A percentile compares a stretch with the other conserved stretches of the same genome.
These are phyloP conservation scores for Lantana camara DNA, from an alignment of 257 asterid species.

Conservation along the genomic window DNA sequence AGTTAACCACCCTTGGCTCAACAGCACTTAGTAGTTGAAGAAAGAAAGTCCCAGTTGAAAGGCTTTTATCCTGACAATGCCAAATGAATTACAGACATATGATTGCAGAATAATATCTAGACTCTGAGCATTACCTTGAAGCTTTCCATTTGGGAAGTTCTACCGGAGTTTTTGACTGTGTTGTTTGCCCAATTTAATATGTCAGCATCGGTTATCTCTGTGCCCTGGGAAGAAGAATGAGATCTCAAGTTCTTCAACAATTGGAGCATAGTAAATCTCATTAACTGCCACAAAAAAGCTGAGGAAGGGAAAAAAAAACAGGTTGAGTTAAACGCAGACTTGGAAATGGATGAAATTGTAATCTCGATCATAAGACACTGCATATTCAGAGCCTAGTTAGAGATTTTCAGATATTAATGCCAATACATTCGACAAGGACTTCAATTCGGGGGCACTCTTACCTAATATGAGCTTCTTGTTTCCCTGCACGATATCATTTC, in stretches of 20 bases:
- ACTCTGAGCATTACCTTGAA: slow-evolving; percentile 58
- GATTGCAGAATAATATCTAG: too few relatives aligned
- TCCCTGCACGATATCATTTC: slow-evolving; percentile 92
- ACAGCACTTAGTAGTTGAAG: slow-evolving; percentile 70
- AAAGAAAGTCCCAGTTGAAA: slow-evolving; percentile 67
- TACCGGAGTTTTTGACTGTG: slow-evolving; percentile 66
- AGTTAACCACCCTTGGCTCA: slow-evolving; percentile 78
- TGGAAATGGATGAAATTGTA: neutral
- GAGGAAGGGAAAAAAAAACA: slow-evolving; percentile 15
- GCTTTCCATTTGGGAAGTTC: slow-evolving; percentile 75
- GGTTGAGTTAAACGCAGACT: too few relatives aligned
- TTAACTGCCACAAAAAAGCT: slow-evolving; percentile 93
- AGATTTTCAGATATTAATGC: neutral
- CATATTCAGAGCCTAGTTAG: too few relatives aligned
- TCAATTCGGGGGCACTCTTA: slow-evolving; percentile 28
- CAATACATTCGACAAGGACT: neutral
- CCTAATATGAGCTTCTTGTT: slow-evolving; percentile 91
- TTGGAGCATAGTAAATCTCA: slow-evolving; percentile 94
- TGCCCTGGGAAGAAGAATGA: slow-evolving; percentile 60
- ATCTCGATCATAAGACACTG: too few relatives aligned
- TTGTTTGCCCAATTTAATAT: slow-evolving; percentile 72
- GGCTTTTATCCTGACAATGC: slow-evolving; percentile 54
- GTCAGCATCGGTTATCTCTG: slow-evolving; percentile 69
- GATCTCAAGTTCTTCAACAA: slow-evolving; percentile 70
- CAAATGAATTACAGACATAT: too few relatives aligned